These are phyloP conservation scores for Thamnidium elegans DNA, from an alignment of 192 early-diverging fungal species.

Conservation along the genomic window DNA sequence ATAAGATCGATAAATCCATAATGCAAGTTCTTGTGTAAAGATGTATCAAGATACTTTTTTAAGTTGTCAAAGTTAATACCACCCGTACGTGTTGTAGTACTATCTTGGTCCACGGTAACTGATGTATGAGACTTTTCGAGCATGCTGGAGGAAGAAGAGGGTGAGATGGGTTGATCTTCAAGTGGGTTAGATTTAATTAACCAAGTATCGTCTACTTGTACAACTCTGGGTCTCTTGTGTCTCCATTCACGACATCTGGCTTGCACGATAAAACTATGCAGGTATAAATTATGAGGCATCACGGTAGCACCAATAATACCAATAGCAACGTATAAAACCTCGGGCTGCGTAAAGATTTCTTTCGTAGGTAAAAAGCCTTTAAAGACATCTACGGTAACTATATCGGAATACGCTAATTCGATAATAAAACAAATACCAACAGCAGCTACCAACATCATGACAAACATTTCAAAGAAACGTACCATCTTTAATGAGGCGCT, in stretches of 20 bases:
- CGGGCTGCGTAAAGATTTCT: constrained; percentile 55
- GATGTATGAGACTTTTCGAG: background rate
- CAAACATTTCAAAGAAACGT: constrained; percentile 62
- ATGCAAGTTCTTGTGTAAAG: constrained; percentile 21
- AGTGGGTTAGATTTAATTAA: background rate
- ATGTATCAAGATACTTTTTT: constrained; percentile 2
- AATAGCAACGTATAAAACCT: constrained; percentile 65
- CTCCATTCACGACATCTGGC: constrained; percentile 44
- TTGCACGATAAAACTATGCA: constrained; percentile 76
- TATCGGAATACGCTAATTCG: constrained; percentile 57
- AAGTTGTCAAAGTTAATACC: constrained; percentile 10
- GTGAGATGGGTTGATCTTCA: no score
- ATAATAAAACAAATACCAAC: constrained; percentile 67
- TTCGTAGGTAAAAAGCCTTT: constrained; percentile 60
- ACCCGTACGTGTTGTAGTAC: background rate
- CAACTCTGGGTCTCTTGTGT: constrained; percentile 14
- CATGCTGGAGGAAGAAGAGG: no score
- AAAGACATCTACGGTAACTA: constrained; percentile 58
- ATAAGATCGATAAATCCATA: constrained; percentile 65
- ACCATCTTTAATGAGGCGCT: constrained; percentile 39
- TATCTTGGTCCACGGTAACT: background rate
- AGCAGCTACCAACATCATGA: constrained; percentile 62
- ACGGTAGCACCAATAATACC: constrained; percentile 82
- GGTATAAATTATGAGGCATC: constrained; percentile 77
- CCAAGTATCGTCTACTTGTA: background rate